Evolutionary conservation across 352 stramenopile genomes (phyloP).

Genomic region (Pythium aristosporum): DNA sequence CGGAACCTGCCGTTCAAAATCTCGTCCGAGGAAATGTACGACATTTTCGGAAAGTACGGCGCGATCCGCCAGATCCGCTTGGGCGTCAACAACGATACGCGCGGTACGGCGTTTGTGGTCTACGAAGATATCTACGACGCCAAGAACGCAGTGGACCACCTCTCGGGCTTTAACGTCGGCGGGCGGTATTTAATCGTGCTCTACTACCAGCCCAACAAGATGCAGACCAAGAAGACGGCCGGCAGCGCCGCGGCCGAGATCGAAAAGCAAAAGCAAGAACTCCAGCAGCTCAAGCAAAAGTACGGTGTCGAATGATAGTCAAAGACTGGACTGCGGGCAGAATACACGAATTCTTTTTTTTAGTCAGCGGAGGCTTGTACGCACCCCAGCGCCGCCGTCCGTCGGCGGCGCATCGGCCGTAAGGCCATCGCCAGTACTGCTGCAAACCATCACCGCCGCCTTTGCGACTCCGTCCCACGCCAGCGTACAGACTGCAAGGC

Average conservation of each 20-base stretch:
- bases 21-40: slow-evolving; percentile 98
- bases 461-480: no score
- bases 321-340: no score
- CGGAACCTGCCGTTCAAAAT: slow-evolving; percentile 99
- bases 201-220: slow-evolving; percentile 96
- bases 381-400: no score
- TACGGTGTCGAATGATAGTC: slow-evolving; percentile 74
- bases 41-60: slow-evolving; percentile 99
- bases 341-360: no score
- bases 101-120: slow-evolving; percentile 98
- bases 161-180: slow-evolving; percentile 99
- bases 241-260: slow-evolving; percentile 36
- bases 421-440: no score
- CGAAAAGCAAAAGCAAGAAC: slow-evolving; percentile 74
- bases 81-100: slow-evolving; percentile 94
- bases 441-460: no score
- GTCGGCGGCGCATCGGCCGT: no score
- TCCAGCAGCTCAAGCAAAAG: slow-evolving; percentile 84
- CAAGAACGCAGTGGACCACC: slow-evolving; percentile 98
- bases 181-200: slow-evolving; percentile 98
- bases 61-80: slow-evolving; percentile 97
- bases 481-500: no score
- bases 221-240: slow-evolving; percentile 52
- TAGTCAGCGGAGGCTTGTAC: no score
- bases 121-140: slow-evolving; percentile 99